These are phyloP conservation scores for Penicillium angulare DNA, from an alignment of 495 filamentous ascomycete genomes.

Conservation along the genomic window DNA sequence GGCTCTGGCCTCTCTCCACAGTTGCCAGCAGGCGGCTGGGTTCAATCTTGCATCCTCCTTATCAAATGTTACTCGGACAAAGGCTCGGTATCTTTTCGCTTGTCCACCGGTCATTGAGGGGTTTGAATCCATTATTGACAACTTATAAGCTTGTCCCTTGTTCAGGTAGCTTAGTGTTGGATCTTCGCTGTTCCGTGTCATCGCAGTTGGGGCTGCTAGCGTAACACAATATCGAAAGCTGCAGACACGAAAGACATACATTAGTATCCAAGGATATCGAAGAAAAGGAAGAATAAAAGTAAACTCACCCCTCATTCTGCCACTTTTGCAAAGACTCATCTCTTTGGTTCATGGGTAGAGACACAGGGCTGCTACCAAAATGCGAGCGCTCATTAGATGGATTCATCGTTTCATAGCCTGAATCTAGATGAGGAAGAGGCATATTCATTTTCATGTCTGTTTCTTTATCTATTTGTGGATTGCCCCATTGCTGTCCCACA, in stretches of 20 bases:
- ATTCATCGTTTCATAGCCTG: not conserved
- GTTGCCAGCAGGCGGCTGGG: conserved; percentile 82
- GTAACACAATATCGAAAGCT: not conserved
- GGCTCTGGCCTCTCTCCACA: conserved; percentile 95
- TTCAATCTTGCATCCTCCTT: conserved; percentile 84
- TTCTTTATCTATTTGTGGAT: not conserved
- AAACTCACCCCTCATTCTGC: not conserved
- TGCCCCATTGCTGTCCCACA: not conserved
- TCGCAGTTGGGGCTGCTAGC: not conserved
- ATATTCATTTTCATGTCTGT: not conserved
- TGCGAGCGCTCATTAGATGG: not conserved
- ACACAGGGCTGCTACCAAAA: not conserved
- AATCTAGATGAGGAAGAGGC: too few species aligned
- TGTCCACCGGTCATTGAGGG: conserved; percentile 44
- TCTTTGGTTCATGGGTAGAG: not conserved
- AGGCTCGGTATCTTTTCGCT: conserved; percentile 71
- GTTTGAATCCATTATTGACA: conserved; percentile 68
- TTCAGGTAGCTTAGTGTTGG: conserved; percentile 66
- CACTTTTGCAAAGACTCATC: not conserved
- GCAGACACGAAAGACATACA: not conserved
- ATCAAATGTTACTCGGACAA: conserved; percentile 89
- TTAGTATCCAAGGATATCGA: not conserved
- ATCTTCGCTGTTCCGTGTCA: conserved; percentile 81
- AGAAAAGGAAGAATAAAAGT: not conserved
- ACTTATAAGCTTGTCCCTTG: conserved; percentile 88